Conservation (phyloP, 202 grass and related monocot genomes). For the Miscanthus sacchariflorus region DNA sequence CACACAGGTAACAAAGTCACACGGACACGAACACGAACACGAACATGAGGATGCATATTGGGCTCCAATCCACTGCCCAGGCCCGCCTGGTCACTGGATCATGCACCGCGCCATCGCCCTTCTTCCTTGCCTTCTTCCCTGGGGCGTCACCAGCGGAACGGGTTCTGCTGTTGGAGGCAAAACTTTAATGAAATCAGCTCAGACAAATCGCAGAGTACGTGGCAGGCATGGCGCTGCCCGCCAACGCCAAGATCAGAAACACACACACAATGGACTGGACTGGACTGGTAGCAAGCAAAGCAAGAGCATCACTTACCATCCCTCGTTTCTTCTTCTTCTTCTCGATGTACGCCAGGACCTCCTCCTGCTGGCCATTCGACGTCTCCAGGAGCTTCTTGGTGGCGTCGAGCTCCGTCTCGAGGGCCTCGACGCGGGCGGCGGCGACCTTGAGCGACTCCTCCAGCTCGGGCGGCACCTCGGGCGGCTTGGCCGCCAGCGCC, state of each 20-base stretch:
- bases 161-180: slow-evolving; percentile 78
- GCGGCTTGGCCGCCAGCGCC: slow-evolving; percentile 41
- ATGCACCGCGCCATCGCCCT: neutral
- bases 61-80: neutral
- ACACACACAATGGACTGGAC: neutral
- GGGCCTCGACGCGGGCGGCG: slow-evolving; percentile 60
- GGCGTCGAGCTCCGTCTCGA: slow-evolving; percentile 82
- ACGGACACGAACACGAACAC: neutral
- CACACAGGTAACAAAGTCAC: neutral
- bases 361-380: slow-evolving; percentile 68
- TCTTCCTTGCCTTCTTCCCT: neutral
- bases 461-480: slow-evolving; percentile 74
- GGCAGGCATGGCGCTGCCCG: neutral
- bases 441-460: slow-evolving; percentile 77
- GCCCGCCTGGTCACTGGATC: neutral
- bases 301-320: slow-evolving; percentile 57
- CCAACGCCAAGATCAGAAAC: neutral
- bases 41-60: neutral
- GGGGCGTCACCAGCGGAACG: slow-evolving; percentile 70
- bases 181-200: slow-evolving; percentile 56
- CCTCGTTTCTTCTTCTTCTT: slow-evolving; percentile 93
- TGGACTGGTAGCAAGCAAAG: neutral
- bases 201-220: neutral
- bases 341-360: slow-evolving; percentile 91
- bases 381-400: slow-evolving; percentile 93